Evolutionary conservation across 768 basidiomycete genomes (phyloP).

Genomic region (Kwoniella sp.): DNA sequence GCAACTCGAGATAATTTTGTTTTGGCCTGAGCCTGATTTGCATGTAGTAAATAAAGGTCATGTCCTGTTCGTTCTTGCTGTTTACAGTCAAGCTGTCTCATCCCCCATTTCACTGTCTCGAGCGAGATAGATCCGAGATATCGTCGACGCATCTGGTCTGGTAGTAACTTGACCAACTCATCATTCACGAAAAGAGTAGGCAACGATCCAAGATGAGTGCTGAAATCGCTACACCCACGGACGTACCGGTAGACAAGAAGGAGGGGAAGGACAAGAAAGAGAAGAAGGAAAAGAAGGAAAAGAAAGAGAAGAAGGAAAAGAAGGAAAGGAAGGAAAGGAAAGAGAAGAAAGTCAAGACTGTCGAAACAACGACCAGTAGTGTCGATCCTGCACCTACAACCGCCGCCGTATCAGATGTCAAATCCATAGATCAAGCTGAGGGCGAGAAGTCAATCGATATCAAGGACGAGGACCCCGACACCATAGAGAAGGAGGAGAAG

Average conservation of each 20-base stretch:
- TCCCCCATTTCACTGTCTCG: too few relatives aligned
- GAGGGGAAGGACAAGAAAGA: constrained; percentile 25
- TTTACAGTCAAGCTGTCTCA: too few relatives aligned
- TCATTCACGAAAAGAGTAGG: not conserved
- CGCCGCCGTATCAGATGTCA: too few relatives aligned
- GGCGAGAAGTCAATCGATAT: not conserved
- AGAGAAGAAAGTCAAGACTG: constrained; percentile 1
- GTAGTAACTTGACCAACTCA: not conserved
- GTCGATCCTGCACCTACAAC: not conserved
- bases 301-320: constrained; percentile 28
- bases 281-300: constrained; percentile 28
- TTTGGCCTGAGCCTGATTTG: not conserved
- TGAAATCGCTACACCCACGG: not conserved
- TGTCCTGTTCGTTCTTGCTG: too few relatives aligned
- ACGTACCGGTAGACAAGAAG: constrained; percentile 23
- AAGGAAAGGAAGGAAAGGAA: constrained; percentile 6
- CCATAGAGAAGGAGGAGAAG: not conserved
- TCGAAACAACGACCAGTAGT: not conserved
- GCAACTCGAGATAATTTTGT: constrained; percentile 6
- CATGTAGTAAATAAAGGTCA: too few relatives aligned
- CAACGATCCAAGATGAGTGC: not conserved
- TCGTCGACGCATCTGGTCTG: not conserved
- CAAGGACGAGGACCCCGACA: too few relatives aligned
- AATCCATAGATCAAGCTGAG: not conserved
- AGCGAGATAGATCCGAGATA: too few relatives aligned